phyloP scores from a whole-genome alignment of 805 yeast genomes.

The Hanseniaspora guilliermondii region DNA sequence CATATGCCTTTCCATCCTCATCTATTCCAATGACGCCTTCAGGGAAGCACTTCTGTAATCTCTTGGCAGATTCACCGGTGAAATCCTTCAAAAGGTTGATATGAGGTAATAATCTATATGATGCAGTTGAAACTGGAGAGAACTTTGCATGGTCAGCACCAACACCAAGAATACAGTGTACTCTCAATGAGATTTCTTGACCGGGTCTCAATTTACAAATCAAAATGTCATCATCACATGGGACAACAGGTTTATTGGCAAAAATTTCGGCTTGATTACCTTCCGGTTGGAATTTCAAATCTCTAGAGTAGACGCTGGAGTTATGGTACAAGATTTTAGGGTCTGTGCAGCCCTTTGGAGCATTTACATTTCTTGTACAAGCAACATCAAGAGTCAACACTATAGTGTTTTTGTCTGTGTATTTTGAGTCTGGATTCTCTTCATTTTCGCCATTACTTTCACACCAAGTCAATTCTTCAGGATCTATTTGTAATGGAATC shows the following conservation, averaged over 20 bases:
- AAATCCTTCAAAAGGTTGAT: slow-evolving; percentile 68
- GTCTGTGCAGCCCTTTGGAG: slow-evolving; percentile 63
- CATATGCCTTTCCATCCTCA: slow-evolving; percentile 53
- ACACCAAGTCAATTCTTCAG: slow-evolving; percentile 78
- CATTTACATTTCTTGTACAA: slow-evolving; percentile 77
- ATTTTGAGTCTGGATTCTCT: slow-evolving; percentile 32
- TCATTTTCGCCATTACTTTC: slow-evolving; percentile 53
- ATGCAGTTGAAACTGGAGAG: slow-evolving; percentile 94
- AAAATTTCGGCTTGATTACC: slow-evolving; percentile 71
- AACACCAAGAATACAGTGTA: slow-evolving; percentile 80
- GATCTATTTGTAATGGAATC: slow-evolving; percentile 80
- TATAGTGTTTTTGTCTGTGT: slow-evolving; percentile 79
- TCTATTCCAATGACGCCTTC: slow-evolving; percentile 76
- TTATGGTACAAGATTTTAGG: slow-evolving; percentile 76
- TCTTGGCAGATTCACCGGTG: slow-evolving; percentile 59
- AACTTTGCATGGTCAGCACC: slow-evolving; percentile 96
- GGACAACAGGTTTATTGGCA: slow-evolving; percentile 52
- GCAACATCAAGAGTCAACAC: slow-evolving; percentile 69
- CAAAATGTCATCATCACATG: slow-evolving; percentile 79
- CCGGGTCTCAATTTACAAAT: slow-evolving; percentile 92
- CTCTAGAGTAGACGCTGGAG: slow-evolving; percentile 78
- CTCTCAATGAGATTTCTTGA: slow-evolving; percentile 83
- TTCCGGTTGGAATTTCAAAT: slow-evolving; percentile 80
- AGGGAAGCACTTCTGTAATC: slow-evolving; percentile 83
- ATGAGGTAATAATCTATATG: slow-evolving; percentile 82